phyloP scores from a whole-genome alignment of 495 filamentous ascomycete genomes.

The Darksidea phi region DNA sequence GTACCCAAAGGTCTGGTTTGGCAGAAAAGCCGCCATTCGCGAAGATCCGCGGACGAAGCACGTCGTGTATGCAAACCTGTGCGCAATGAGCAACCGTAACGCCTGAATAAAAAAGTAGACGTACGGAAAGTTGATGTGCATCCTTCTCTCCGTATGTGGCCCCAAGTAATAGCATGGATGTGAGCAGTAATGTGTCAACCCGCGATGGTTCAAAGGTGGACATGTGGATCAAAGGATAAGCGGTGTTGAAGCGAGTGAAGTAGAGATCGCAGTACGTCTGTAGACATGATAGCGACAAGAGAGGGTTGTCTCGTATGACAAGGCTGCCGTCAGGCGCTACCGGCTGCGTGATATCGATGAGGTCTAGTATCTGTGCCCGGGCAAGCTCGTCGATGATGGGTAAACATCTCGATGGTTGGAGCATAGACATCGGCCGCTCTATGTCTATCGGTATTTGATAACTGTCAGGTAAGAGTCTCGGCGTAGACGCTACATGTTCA shows the following conservation, averaged over 20 bases:
- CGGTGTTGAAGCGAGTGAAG: constrained; percentile 55
- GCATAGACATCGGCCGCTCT: constrained; percentile 44
- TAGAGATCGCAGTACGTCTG: constrained; percentile 56
- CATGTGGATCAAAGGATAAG: constrained; percentile 56
- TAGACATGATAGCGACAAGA: constrained; percentile 49
- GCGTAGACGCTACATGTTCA: too few relatives aligned
- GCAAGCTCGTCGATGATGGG: constrained; percentile 46
- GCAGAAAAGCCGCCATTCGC: constrained; percentile 31
- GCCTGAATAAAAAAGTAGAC: constrained; percentile 36
- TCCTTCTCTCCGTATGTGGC: constrained; percentile 57
- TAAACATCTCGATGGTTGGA: constrained; percentile 35
- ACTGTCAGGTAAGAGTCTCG: not conserved
- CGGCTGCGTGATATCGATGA: constrained; percentile 48
- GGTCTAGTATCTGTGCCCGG: constrained; percentile 45
- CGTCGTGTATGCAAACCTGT: constrained; percentile 34
- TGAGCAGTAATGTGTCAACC: constrained; percentile 51
- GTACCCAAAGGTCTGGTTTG: constrained; percentile 30
- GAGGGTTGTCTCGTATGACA: constrained; percentile 48
- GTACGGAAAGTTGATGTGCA: constrained; percentile 55
- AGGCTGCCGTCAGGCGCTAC: constrained; percentile 45
- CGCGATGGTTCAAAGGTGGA: constrained; percentile 52
- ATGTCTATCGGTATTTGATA: not conserved
- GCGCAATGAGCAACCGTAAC: not conserved
- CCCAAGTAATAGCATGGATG: constrained; percentile 53
- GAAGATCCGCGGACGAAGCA: constrained; percentile 35